Conservation (phyloP, 306 rosid species). For the Acmispon strigosus region DNA sequence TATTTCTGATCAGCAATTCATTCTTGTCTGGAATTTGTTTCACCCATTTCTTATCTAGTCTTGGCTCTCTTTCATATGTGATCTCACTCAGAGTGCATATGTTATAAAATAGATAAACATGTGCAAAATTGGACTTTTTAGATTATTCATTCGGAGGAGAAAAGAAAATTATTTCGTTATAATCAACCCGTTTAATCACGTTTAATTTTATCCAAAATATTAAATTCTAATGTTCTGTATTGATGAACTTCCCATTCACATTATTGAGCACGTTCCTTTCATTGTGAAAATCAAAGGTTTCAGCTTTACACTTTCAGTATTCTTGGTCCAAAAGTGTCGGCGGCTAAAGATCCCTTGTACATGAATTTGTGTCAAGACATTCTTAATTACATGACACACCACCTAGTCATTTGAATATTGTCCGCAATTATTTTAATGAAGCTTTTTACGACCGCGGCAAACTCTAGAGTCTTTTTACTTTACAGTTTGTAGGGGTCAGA, state of each 20-base stretch:
- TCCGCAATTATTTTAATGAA: not conserved
- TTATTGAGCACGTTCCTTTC: not conserved
- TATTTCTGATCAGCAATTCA: not conserved
- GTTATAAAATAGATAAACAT: not conserved
- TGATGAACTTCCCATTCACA: not conserved
- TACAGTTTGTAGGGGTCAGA: too few species aligned
- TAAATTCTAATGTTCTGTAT: too few species aligned
- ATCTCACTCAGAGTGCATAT: too few species aligned
- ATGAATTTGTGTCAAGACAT: not conserved
- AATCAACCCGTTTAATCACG: too few species aligned
- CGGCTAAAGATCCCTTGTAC: not conserved
- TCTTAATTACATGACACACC: not conserved
- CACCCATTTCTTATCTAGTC: not conserved
- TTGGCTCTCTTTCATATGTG: too few species aligned
- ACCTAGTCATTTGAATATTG: not conserved
- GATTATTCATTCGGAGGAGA: not conserved
- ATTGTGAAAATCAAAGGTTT: not conserved
- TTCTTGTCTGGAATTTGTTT: not conserved
- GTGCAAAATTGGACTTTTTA: not conserved
- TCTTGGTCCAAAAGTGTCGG: constrained; percentile 8
- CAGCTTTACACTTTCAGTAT: not conserved
- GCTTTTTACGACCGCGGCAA: too few species aligned
- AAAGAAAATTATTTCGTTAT: too few species aligned
- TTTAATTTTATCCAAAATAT: not conserved
- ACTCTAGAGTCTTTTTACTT: too few species aligned